Conservation (phyloP, 169 alveolate species). For the Plasmodium malariae region DNA sequence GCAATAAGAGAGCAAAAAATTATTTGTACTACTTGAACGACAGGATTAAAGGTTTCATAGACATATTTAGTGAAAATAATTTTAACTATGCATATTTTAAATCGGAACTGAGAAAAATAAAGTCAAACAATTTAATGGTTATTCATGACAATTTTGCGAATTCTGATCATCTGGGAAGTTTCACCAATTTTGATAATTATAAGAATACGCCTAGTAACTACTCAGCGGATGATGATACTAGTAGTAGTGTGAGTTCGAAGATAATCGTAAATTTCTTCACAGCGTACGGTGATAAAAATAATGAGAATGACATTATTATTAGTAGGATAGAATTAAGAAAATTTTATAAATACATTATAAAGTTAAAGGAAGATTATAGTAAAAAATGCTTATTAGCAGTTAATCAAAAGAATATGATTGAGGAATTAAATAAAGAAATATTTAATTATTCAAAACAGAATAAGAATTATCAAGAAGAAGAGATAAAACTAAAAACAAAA, state of each 20-base stretch:
- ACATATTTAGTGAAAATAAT: conserved; percentile 48
- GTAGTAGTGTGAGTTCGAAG: conserved; percentile 35
- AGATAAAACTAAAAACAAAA: conserved; percentile 25
- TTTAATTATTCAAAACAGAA: conserved; percentile 24
- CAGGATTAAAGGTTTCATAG: conserved; percentile 64
- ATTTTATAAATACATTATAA: conserved; percentile 46
- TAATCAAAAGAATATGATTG: conserved; percentile 42
- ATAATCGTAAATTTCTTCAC: conserved; percentile 46
- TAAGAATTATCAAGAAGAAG: conserved; percentile 37
- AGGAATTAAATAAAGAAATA: conserved; percentile 47
- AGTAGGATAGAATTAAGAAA: conserved; percentile 26
- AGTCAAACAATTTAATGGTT: conserved; percentile 61
- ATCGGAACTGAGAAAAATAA: conserved; percentile 57
- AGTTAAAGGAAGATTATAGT: conserved; percentile 42
- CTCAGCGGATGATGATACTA: conserved; percentile 31
- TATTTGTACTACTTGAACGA: conserved; percentile 65
- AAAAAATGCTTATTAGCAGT: conserved; percentile 36
- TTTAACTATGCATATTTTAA: conserved; percentile 57
- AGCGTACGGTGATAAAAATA: not conserved
- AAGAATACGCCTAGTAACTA: conserved; percentile 2
- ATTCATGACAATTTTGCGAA: conserved; percentile 47
- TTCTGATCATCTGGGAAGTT: not conserved
- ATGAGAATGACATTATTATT: conserved; percentile 31
- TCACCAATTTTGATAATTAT: not conserved
- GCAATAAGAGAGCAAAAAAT: conserved; percentile 45